Evolutionary conservation across 768 basidiomycete species (phyloP).

Genomic region (Russula vinacea): DNA sequence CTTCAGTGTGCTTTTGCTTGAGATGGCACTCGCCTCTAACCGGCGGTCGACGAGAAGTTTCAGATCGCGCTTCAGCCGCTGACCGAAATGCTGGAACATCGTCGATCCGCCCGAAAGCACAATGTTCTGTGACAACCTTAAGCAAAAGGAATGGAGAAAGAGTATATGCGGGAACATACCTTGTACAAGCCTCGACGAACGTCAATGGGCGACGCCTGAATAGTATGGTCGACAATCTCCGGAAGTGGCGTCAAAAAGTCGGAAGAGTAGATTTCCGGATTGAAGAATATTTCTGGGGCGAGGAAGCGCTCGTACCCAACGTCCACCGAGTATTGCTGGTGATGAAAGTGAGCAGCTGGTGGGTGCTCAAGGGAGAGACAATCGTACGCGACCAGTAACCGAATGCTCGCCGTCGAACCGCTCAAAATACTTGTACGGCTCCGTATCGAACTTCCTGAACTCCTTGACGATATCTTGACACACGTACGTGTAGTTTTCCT

Average conservation of each 20-base stretch:
- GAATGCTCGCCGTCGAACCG: slow-evolving; percentile 91
- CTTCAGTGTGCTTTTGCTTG: slow-evolving; percentile 72
- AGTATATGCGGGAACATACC: slow-evolving; percentile 41
- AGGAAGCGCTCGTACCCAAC: slow-evolving; percentile 99
- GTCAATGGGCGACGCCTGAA: slow-evolving; percentile 94
- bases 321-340: slow-evolving; percentile 88
- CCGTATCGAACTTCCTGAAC: slow-evolving; percentile 96
- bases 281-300: slow-evolving; percentile 99
- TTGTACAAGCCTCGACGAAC: slow-evolving; percentile 96
- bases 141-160: background rate
- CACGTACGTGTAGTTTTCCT: slow-evolving; percentile 97
- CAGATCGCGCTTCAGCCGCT: slow-evolving; percentile 91
- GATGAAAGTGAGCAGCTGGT: slow-evolving; percentile 13
- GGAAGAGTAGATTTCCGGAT: slow-evolving; percentile 96
- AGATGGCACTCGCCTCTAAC: slow-evolving; percentile 69
- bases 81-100: slow-evolving; percentile 99
- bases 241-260: slow-evolving; percentile 97
- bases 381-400: slow-evolving; percentile 81
- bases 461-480: slow-evolving; percentile 99
- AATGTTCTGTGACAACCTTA: slow-evolving; percentile 64
- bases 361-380: slow-evolving; percentile 2
- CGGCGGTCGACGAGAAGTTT: slow-evolving; percentile 92
- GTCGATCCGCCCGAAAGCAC: slow-evolving; percentile 96
- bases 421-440: slow-evolving; percentile 93
- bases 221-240: slow-evolving; percentile 93